Percentiles rank a stretch among this genome's conserved stretches.
phyloP scores from a whole-genome alignment of 2,329 filamentous ascomycete species.

The Pseudogymnoascus sp. region DNA sequence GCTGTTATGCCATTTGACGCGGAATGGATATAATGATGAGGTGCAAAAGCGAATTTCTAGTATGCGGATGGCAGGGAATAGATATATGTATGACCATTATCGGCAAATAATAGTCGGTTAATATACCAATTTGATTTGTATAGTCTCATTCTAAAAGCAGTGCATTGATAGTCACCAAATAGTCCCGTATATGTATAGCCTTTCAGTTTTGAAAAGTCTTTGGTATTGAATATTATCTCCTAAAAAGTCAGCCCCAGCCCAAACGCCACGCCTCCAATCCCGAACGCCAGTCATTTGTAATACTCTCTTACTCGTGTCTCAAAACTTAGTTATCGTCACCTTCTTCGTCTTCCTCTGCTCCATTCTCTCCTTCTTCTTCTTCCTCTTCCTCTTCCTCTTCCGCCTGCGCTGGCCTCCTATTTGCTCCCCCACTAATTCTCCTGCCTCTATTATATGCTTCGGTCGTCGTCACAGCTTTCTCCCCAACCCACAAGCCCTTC shows the following conservation, averaged over 20 bases:
- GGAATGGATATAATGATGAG: not conserved
- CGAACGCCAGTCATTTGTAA: not conserved
- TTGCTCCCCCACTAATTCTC: slow-evolving; percentile 13
- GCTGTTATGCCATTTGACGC: not conserved
- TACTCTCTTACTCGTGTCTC: not conserved
- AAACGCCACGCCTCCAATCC: not conserved
- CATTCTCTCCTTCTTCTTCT: slow-evolving; percentile 14
- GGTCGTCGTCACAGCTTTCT: slow-evolving; percentile 27
- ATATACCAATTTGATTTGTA: slow-evolving; percentile 5
- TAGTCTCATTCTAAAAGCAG: not conserved
- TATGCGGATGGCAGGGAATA: not conserved
- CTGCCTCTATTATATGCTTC: slow-evolving; percentile 5
- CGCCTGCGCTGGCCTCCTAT: slow-evolving; percentile 11
- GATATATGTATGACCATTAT: slow-evolving; percentile 2
- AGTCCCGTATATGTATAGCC: not conserved
- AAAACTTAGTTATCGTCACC: not conserved
- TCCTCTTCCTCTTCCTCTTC: slow-evolving; percentile 17
- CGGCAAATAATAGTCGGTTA: not conserved
- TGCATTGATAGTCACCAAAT: not conserved
- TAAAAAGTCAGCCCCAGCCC: not conserved
- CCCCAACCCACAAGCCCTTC: slow-evolving; percentile 32
- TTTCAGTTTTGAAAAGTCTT: not conserved
- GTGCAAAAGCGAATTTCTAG: not conserved
- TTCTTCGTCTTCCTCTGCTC: not conserved
- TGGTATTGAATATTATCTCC: not conserved